Base-by-base conservation (phyloP, 371 early-diverging fungal species). In the Rhizopus arrhizus region DNA sequence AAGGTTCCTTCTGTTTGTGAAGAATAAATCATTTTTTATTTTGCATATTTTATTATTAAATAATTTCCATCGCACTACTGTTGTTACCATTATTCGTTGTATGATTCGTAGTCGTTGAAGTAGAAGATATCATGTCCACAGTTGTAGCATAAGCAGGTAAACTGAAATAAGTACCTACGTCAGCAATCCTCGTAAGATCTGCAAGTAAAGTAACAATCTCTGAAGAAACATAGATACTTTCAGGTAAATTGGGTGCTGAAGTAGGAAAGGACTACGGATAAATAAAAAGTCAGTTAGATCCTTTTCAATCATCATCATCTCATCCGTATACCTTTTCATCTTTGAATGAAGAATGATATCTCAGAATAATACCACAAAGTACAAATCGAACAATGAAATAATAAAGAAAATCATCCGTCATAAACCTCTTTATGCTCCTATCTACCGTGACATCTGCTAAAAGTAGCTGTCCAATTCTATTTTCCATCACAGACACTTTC, bases 381-480 rank as follows among this genome's bases (percentile, higher is more conserved):
- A 93, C 88, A 73, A 89, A 94, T 7, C 96, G 88, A 13, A 91
- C 87, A 54, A 94, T 81, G 62, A 96, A 89, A 63, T 90, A 91
- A 45, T 91, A 82, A 64, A 95, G 62, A 67, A 95, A 95, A 48
- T 93, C 94, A 67, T 96, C 98, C 35, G 88, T 83, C 68, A 95
- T 68, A 73, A 96, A 95, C 36, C 88, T 70, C 53, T 87, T 83
- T 59, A 87, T 70, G 47, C 80, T 63, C 34, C 71, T 72, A 67
- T 89, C 90, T 82, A 56, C 65, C 15, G 69, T 61, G 3, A 76
- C 65, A 34, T 75, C 64, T 4, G 72, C 69, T 34, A 85, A 59
- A 4, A 88, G 58, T n/a, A 68, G 35, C 28, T 83, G 84, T 10
- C 81, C 80, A 42, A 86, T 84, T 45, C 73, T 74, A 6, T 66